These are phyloP conservation scores for Avena eriantha DNA, from an alignment of 176 grass and related monocot genomes.

Conservation along the genomic window DNA sequence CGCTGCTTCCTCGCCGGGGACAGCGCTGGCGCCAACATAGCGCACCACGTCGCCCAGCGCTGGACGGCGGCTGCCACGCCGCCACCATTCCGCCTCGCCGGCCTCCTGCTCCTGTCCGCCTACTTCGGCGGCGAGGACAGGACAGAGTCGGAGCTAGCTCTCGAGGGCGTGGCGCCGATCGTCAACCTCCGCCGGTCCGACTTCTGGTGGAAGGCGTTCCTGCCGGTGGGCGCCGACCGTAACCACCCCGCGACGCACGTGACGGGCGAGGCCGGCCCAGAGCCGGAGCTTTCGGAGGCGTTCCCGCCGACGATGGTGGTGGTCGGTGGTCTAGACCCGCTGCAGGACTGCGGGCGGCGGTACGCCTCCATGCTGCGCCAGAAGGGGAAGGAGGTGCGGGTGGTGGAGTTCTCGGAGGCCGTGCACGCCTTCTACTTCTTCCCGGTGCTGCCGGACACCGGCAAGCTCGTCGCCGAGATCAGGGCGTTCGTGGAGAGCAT, in stretches of 20 bases:
- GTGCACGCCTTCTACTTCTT: slow-evolving; percentile 51
- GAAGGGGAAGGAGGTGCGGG: slow-evolving; percentile 16
- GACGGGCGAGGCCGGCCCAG: background rate
- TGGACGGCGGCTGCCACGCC: slow-evolving; percentile 5
- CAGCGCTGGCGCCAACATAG: slow-evolving; percentile 29
- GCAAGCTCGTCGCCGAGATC: background rate
- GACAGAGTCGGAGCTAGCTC: slow-evolving; percentile 37
- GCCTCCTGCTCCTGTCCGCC: slow-evolving; percentile 50
- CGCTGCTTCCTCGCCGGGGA: slow-evolving; percentile 10
- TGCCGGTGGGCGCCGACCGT: slow-evolving; percentile 47
- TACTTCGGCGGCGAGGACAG: slow-evolving; percentile 58
- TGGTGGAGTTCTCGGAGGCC: slow-evolving; percentile 52
- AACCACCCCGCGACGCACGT: slow-evolving; percentile 48
- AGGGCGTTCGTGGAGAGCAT: slow-evolving; percentile 27
- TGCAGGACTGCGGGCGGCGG: slow-evolving; percentile 48
- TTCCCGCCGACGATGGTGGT: slow-evolving; percentile 50
- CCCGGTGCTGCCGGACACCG: slow-evolving; percentile 21
- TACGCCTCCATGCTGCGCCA: slow-evolving; percentile 32
- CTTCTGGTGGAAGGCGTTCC: slow-evolving; percentile 46
- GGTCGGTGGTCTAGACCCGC: slow-evolving; percentile 43
- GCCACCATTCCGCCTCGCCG: slow-evolving; percentile 33
- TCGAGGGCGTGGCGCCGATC: slow-evolving; percentile 32
- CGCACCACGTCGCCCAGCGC: slow-evolving; percentile 38
- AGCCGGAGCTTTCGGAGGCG: slow-evolving; percentile 18
- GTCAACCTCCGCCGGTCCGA: slow-evolving; percentile 30